Conservation (phyloP, 2,329 filamentous ascomycete species). For the Scedosporium apiospermum region DNA sequence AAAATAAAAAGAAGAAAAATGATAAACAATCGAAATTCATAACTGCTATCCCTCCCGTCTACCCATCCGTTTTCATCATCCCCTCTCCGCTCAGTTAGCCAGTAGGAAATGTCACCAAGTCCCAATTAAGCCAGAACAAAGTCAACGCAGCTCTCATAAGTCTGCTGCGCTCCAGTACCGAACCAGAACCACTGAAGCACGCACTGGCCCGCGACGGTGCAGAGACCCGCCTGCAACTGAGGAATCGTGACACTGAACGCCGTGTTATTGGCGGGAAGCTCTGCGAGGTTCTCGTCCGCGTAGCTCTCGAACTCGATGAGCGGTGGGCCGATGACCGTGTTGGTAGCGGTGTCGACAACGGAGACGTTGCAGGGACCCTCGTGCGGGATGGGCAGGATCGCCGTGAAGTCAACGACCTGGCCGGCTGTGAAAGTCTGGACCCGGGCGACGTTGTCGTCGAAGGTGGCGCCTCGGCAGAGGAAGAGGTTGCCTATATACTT, state of each 20-base stretch:
- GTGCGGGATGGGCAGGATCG: conserved; percentile 32
- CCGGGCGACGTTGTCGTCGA: conserved; percentile 31
- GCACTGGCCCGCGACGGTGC: conserved; percentile 21
- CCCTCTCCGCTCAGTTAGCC: no score
- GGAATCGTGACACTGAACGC: conserved; percentile 32
- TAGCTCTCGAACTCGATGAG: conserved; percentile 47
- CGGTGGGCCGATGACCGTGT: conserved; percentile 40
- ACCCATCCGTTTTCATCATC: no score
- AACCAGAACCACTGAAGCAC: conserved; percentile 38
- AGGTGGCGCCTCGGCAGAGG: conserved; percentile 37
- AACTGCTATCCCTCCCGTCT: no score
- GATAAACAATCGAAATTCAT: no score
- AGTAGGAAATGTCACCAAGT: neutral
- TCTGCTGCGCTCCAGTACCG: conserved; percentile 24
- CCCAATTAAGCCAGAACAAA: conserved; percentile 14
- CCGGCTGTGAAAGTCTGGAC: conserved; percentile 33
- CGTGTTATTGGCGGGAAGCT: conserved; percentile 31
- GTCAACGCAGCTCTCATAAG: conserved; percentile 29
- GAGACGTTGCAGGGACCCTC: conserved; percentile 44
- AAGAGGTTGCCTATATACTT: conserved; percentile 24
- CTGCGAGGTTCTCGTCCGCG: conserved; percentile 31
- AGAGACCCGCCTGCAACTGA: conserved; percentile 16
- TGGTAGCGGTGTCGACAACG: conserved; percentile 42
- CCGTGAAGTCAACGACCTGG: conserved; percentile 31
- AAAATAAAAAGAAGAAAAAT: no score